Evolutionary conservation across 176 grass and related monocot species (phyloP), one percentile per base, ranked within the genome.

Genomic region (Ensete ventricosum): DNA sequence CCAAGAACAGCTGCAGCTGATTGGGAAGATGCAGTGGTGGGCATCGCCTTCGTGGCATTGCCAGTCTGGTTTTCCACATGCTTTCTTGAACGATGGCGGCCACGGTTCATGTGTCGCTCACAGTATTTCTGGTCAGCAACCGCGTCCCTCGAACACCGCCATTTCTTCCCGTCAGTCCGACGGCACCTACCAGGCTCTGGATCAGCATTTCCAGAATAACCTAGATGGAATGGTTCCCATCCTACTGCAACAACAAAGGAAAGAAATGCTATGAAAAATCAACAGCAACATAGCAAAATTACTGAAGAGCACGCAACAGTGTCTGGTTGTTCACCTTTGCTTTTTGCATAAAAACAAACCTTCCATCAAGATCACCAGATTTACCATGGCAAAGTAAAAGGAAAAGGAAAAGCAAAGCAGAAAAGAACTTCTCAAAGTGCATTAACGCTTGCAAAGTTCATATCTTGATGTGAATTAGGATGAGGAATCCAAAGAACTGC

Each of bases 61-160:
- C 64, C 80, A 66, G 66, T 62, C 85, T 91, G 88, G 76, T 80
- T 87, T 99, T 99, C 96, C 96, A 99, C 96, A 99, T 86, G 96
- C 96, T 99, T 99, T 99, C 96, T 99, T 99, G 96, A 99, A 99
- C 96, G 96, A 72, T 95, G 96, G 68, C 96, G 91, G 81, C 90
- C 92, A n/a, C 96, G 89, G 54, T 94, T 90, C 88, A 99, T 91
- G 83, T 99, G 96, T 50, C 91, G 83, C 83, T 99, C 96, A 62
- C 96, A 99, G n/a, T 99, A 99, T 74, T 95, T 99, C 72, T 99
- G 88, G 67, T 99, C 96, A 11, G 86, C 86, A 80, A 95, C 78
- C 19, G 91, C 91, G 50, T 89, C 87, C 83, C 90, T 93, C 1
- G 96, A 88, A 51, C 96, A 99, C 67, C 96, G 88, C 96, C 96